Percentiles rank a stretch among this genome's conserved stretches.
Conservation (phyloP, 2,329 filamentous ascomycete genomes). For the Penicillium sp. region DNA sequence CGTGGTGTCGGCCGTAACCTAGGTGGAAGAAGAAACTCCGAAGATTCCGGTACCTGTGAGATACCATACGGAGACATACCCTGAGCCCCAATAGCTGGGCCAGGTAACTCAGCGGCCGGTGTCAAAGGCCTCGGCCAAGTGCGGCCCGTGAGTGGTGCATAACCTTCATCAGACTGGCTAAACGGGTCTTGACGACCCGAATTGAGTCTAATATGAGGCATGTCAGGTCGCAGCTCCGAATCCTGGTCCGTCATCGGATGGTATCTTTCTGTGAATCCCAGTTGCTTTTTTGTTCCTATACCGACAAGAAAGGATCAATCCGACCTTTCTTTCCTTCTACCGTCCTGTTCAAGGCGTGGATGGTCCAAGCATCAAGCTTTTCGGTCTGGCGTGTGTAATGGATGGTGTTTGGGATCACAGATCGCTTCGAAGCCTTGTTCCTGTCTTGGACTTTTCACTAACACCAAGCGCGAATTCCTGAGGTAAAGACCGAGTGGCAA, state of each 20-base stretch:
- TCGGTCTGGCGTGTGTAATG: background rate
- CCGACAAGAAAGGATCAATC: background rate
- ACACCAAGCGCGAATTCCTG: background rate
- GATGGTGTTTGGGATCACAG: background rate
- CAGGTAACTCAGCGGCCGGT: constrained; percentile 15
- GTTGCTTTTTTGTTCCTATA: background rate
- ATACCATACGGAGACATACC: constrained; percentile 44
- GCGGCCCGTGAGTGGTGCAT: constrained; percentile 17
- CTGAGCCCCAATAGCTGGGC: constrained; percentile 9
- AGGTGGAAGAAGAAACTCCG: constrained; percentile 42
- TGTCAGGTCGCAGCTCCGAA: constrained; percentile 15
- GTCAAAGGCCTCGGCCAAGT: constrained; percentile 27
- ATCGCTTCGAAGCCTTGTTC: background rate
- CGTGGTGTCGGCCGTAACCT: constrained; percentile 50
- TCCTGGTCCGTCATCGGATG: constrained; percentile 19
- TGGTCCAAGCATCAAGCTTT: background rate
- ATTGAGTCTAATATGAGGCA: constrained; percentile 66
- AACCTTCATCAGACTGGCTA: constrained; percentile 36
- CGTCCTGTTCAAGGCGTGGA: background rate
- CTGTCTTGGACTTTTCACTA: background rate
- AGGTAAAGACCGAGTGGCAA: constrained; percentile 10
- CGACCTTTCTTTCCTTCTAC: background rate
- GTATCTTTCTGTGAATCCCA: background rate
- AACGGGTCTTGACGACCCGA: constrained; percentile 59
- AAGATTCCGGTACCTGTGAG: constrained; percentile 51